These are phyloP conservation scores for Penicillium sp. DNA, from an alignment of 2,329 filamentous ascomycete genomes.

Conservation along the genomic window DNA sequence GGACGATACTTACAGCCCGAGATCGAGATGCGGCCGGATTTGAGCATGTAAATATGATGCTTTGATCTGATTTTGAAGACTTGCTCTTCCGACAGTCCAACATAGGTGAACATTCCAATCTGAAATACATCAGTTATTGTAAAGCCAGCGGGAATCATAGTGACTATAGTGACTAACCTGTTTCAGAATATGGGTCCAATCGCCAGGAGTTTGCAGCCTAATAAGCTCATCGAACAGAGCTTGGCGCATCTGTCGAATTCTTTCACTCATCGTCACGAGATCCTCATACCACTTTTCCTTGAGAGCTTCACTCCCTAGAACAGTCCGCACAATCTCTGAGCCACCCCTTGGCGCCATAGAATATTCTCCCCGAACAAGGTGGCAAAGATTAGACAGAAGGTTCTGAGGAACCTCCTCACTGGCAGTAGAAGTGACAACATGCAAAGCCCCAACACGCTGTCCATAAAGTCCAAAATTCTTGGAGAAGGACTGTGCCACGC, in stretches of 20 bases:
- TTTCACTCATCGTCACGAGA: slow-evolving; percentile 14
- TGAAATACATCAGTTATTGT: not conserved
- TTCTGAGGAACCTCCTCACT: slow-evolving; percentile 68
- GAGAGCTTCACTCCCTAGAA: slow-evolving; percentile 6
- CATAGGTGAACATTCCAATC: slow-evolving; percentile 24
- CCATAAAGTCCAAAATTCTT: slow-evolving; percentile 74
- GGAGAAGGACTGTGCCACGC: slow-evolving; percentile 21
- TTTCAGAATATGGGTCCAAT: slow-evolving; percentile 18
- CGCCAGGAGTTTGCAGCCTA: slow-evolving; percentile 12
- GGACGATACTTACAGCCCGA: slow-evolving; percentile 15
- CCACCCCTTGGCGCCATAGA: slow-evolving; percentile 18
- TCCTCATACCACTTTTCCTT: slow-evolving; percentile 14
- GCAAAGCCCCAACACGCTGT: slow-evolving; percentile 89
- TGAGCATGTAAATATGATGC: slow-evolving; percentile 23
- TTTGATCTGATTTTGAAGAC: slow-evolving; percentile 11
- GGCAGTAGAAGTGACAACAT: slow-evolving; percentile 67
- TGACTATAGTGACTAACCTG: slow-evolving; percentile 4
- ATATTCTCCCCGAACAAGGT: slow-evolving; percentile 19
- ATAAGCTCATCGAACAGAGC: slow-evolving; percentile 15
- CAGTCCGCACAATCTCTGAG: slow-evolving; percentile 19
- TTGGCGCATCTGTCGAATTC: slow-evolving; percentile 16
- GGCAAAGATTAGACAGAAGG: slow-evolving; percentile 56
- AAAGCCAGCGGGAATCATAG: not conserved
- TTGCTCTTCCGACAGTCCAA: slow-evolving; percentile 14
- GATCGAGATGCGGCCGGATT: slow-evolving; percentile 20